These are phyloP conservation scores for Naegleria lovaniensis DNA, from an alignment of 208 protist species.

Conservation along the genomic window DNA sequence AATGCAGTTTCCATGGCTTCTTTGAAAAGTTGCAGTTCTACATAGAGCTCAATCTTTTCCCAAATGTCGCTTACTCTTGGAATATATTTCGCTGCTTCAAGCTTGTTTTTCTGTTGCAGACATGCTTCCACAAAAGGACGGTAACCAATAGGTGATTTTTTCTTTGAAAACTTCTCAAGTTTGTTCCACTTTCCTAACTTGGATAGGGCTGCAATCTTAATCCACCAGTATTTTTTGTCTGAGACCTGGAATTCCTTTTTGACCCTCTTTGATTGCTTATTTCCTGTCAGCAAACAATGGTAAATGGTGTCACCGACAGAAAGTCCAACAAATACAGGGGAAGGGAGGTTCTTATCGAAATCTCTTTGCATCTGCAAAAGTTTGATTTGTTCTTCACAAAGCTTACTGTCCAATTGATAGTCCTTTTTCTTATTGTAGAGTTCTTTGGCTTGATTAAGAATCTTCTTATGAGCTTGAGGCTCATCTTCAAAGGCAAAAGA, in stretches of 20 bases:
- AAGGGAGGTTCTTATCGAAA: not conserved
- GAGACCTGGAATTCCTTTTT: constrained; percentile 26
- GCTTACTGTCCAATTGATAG: not conserved
- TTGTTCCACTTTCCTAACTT: constrained; percentile 24
- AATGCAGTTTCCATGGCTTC: constrained; percentile 21
- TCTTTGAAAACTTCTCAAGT: constrained; percentile 29
- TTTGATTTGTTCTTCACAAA: constrained; percentile 26
- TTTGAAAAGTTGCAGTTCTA: not conserved
- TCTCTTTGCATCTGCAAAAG: constrained; percentile 29
- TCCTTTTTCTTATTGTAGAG: constrained; percentile 6
- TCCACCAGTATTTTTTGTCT: constrained; percentile 32
- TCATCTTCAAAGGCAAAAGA: not conserved
- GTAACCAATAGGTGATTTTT: constrained; percentile 33
- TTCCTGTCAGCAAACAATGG: not conserved
- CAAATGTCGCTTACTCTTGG: not conserved
- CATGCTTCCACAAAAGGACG: constrained; percentile 23
- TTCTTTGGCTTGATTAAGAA: not conserved
- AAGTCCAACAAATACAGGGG: not conserved
- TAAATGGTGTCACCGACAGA: constrained; percentile 32
- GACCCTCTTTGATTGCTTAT: constrained; percentile 12
- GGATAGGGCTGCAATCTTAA: constrained; percentile 25
- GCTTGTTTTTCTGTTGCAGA: not conserved
- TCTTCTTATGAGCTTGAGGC: not conserved
- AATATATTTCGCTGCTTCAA: constrained; percentile 22
- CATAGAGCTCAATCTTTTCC: constrained; percentile 26